Evolutionary conservation across 306 rosid genomes (phyloP), one percentile per base, ranked within the genome.

Genomic region (Vachellia collinsii): DNA sequence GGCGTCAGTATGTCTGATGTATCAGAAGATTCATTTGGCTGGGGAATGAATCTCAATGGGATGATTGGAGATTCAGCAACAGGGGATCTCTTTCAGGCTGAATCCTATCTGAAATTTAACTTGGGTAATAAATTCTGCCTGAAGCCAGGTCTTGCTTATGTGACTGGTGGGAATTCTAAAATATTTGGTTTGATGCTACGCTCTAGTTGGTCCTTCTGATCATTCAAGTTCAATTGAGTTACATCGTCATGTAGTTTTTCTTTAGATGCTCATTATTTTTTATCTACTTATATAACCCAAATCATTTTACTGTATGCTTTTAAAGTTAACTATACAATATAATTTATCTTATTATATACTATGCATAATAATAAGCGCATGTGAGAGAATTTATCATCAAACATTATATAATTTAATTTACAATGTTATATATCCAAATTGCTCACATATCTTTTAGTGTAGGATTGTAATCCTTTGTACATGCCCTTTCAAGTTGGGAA

Each of bases 21-120:
- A 74, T 88, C 86, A 61, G 97, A 89, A 82, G 93, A 93, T 82
- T 80, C 90, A 38, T 79, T 88, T 59, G 97, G 99, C 53, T 93
- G 97, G 98, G 99, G 92, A 75, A 65, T 89, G 70, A 86, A 85
- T 82, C 83, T 95, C 34, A 83, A 90, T 51, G 98, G 98, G 62
- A 79, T 80, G 47, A 46, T 71, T 75, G 88, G 88, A 71, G 87
- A 83, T 75, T 83, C 89, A 44, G 70, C 75, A 37, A 75, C 41
- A 2, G 63, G 75, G 47, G 84, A 88, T 50, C 99, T 83, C 83
- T 86, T 93, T 81, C 95, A 88, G 86, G 87, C 83, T 64, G 99
- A 95, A 80, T 87, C 94, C 42, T 89, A 89, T 83, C 65, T 93
- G 43, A 95, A 90, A 84, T 74, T 93, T 34, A 89, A 89, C 80